Evolutionary conservation across 1,284 basidiomycete species (phyloP).

Genomic region (Cystobasidium slooffiae): DNA sequence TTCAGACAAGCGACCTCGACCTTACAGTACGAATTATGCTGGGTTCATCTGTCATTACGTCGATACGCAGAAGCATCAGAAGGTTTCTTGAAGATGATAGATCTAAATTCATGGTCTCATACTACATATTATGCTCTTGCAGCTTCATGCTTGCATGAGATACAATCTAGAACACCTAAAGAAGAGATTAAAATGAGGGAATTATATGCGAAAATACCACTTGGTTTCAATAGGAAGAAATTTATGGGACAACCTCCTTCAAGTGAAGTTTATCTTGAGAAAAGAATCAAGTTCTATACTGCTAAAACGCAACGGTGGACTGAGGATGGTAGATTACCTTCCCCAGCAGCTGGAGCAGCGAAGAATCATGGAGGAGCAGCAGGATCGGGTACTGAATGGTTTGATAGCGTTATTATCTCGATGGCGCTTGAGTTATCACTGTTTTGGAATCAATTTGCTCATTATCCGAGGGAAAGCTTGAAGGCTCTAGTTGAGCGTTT

Average conservation of each 20-base stretch:
- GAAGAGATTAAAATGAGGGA: conserved; percentile 38
- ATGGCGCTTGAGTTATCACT: conserved; percentile 48
- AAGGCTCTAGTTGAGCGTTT: conserved; percentile 13
- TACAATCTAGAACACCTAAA: conserved; percentile 32
- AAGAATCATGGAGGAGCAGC: too few species aligned
- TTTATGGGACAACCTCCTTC: conserved; percentile 49
- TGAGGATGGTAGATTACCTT: conserved; percentile 28
- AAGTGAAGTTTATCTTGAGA: conserved; percentile 48
- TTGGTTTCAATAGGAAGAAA: conserved; percentile 46
- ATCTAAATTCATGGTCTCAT: conserved; percentile 50
- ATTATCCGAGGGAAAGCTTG: background rate
- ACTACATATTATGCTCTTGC: conserved; percentile 49
- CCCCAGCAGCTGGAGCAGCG: too few species aligned
- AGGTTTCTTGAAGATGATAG: conserved; percentile 48
- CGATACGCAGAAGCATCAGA: conserved; percentile 46
- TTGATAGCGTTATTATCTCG: conserved; percentile 47
- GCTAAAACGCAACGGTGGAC: conserved; percentile 48
- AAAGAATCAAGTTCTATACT: conserved; percentile 45
- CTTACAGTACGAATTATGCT: conserved; percentile 51
- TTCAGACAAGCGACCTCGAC: conserved; percentile 52
- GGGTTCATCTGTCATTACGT: conserved; percentile 48
- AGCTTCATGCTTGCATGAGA: conserved; percentile 48
- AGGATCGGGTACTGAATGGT: conserved; percentile 37
- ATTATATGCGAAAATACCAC: conserved; percentile 45
- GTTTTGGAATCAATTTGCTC: conserved; percentile 46